A percentile compares a stretch with the other conserved stretches of the same genome.
Conservation (phyloP, 768 basidiomycete genomes). For the Suillus subaureus region DNA sequence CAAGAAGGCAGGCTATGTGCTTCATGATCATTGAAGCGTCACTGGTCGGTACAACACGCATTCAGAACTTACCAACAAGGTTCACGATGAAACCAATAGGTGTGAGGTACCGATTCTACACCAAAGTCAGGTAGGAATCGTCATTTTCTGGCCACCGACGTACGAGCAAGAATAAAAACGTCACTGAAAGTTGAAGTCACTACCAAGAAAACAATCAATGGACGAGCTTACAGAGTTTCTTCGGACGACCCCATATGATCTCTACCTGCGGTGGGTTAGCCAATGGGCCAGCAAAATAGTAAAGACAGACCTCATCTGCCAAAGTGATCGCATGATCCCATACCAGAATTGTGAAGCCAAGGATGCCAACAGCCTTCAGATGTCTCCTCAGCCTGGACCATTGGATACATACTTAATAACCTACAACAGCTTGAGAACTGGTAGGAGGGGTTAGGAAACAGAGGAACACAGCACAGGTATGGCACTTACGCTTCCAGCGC, state of each 20-base stretch:
- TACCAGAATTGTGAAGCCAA: slow-evolving; percentile 51
- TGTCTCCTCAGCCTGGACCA: not conserved
- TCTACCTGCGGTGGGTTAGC: slow-evolving; percentile 29
- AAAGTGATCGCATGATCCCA: slow-evolving; percentile 49
- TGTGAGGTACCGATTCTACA: slow-evolving; percentile 65
- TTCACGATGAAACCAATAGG: slow-evolving; percentile 65
- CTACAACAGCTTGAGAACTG: slow-evolving; percentile 2
- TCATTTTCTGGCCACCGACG: slow-evolving; percentile 8
- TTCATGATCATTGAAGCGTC: slow-evolving; percentile 3
- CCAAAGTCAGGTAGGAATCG: slow-evolving; percentile 18
- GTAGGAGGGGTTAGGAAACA: not conserved
- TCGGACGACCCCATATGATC: slow-evolving; percentile 40
- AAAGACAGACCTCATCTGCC: slow-evolving; percentile 35
- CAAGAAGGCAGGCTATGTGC: slow-evolving; percentile 21
- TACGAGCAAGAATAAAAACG: slow-evolving; percentile 41
- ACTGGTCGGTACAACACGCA: not conserved
- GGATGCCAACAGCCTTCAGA: slow-evolving; percentile 52
- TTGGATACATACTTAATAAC: not conserved
- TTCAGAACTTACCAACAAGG: slow-evolving; percentile 34
- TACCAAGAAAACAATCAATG: not conserved
- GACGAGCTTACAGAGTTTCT: slow-evolving; percentile 33
- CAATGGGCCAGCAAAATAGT: not conserved
- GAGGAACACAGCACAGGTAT: not conserved
- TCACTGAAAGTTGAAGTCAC: slow-evolving; percentile 24
- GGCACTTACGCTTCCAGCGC: not conserved